A percentile compares a stretch with the other conserved stretches of the same genome.
Evolutionary conservation across 768 basidiomycete genomes (phyloP).

Genomic region (Chalciporus sphaerocephalus): DNA sequence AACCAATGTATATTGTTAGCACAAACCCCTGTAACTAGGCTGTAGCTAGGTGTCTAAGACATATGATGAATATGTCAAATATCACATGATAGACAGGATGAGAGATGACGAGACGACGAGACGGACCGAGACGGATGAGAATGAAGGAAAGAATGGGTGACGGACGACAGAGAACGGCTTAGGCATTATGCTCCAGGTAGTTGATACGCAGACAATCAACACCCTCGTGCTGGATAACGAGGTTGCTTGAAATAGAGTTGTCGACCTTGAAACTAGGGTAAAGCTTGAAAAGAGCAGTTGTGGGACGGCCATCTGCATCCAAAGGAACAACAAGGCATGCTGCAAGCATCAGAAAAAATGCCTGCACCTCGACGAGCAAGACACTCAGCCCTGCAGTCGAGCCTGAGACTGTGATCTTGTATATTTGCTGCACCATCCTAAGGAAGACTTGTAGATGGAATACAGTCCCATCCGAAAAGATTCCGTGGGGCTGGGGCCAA

Average conservation of each 20-base stretch:
- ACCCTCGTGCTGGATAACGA: background rate
- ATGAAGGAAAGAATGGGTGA: too few species aligned
- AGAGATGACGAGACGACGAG: too few species aligned
- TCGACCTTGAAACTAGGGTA: background rate
- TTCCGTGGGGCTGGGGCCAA: conserved; percentile 7
- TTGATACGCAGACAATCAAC: background rate
- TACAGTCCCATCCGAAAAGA: background rate
- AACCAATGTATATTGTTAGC: too few species aligned
- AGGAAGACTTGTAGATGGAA: background rate
- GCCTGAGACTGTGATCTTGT: background rate
- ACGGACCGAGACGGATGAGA: too few species aligned
- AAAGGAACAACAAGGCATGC: background rate
- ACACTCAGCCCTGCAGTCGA: background rate
- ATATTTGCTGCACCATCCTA: background rate
- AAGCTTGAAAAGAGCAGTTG: background rate
- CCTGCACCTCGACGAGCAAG: background rate
- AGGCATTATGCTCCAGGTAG: background rate
- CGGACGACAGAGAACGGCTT: too few species aligned
- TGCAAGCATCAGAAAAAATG: background rate
- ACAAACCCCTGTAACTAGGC: too few species aligned
- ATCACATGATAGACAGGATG: too few species aligned
- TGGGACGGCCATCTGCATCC: background rate
- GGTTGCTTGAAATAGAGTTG: background rate
- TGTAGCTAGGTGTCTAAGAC: too few species aligned
- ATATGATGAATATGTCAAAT: too few species aligned